Percentiles rank a stretch among this genome's conserved stretches.
These are phyloP conservation scores for Apiospora arundinis DNA, from an alignment of 2,329 filamentous ascomycete genomes.

Conservation along the genomic window DNA sequence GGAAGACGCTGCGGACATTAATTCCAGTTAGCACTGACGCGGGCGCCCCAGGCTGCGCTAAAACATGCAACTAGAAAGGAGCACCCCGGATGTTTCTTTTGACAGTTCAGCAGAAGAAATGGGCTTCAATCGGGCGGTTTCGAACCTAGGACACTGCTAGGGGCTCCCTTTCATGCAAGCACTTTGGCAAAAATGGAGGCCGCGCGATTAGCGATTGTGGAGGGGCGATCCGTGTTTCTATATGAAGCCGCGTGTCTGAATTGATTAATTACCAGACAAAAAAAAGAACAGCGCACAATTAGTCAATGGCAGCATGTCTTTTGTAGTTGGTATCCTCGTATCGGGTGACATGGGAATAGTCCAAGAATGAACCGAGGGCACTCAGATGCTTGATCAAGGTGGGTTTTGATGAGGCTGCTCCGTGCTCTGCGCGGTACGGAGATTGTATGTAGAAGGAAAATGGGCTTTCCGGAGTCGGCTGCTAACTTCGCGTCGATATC, in stretches of 20 bases:
- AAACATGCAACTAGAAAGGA: slow-evolving; percentile 7
- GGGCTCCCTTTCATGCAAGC: background rate
- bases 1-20: background rate
- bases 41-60: background rate
- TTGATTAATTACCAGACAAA: background rate
- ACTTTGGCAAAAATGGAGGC: slow-evolving; percentile 16
- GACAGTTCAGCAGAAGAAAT: slow-evolving; percentile 12
- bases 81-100: slow-evolving; percentile 3
- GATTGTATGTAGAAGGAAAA: background rate
- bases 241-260: background rate
- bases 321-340: background rate
- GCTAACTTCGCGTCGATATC: background rate
- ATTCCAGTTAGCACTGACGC: background rate
- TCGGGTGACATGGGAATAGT: background rate
- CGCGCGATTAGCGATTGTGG: slow-evolving; percentile 1
- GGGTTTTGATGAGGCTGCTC: no score
- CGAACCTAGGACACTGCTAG: background rate
- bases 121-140: background rate
- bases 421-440: background rate
- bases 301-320: background rate
- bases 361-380: no score
- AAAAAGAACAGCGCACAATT: background rate
- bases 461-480: background rate
- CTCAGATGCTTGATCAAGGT: no score
- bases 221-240: background rate